These are phyloP conservation scores for Cercospora janseana DNA, from an alignment of 2,329 filamentous ascomycete species.

Conservation along the genomic window DNA sequence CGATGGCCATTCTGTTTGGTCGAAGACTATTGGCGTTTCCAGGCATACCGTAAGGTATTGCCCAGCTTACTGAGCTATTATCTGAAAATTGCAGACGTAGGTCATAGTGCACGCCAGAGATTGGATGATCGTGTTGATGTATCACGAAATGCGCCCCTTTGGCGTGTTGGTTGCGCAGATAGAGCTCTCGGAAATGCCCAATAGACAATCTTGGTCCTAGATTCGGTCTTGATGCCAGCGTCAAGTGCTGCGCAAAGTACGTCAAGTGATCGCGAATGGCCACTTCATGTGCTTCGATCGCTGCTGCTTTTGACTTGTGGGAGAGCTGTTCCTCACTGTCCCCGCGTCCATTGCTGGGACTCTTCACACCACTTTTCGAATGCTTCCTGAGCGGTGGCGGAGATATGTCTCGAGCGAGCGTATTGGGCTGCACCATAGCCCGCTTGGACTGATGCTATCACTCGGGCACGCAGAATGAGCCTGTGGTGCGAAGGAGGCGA, in stretches of 20 bases:
- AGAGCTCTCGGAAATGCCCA: slow-evolving; percentile 46
- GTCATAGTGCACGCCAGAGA: slow-evolving; percentile 60
- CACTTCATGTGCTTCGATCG: slow-evolving; percentile 53
- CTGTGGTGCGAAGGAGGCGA: too few species aligned
- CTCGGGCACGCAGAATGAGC: too few species aligned
- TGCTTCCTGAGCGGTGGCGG: slow-evolving; percentile 33
- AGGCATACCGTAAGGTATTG: slow-evolving; percentile 46
- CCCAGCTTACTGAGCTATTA: slow-evolving; percentile 62
- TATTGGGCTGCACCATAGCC: slow-evolving; percentile 21
- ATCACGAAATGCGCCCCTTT: slow-evolving; percentile 60
- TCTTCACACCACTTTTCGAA: too few species aligned
- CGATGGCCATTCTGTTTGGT: slow-evolving; percentile 45
- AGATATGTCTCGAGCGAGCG: slow-evolving; percentile 32
- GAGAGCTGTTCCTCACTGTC: not conserved
- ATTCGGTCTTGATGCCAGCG: slow-evolving; percentile 31
- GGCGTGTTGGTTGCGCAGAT: slow-evolving; percentile 47
- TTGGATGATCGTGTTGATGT: slow-evolving; percentile 70
- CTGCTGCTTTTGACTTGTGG: slow-evolving; percentile 38
- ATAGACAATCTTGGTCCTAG: slow-evolving; percentile 42
- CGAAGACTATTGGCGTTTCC: slow-evolving; percentile 44
- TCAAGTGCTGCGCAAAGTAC: slow-evolving; percentile 48
- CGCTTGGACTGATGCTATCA: too few species aligned
- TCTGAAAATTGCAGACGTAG: slow-evolving; percentile 67
- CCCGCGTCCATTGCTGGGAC: too few species aligned
- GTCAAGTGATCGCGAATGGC: slow-evolving; percentile 50